Base-by-base conservation (phyloP, 306 rosid genomes). In the Pyrus pyrifolia region DNA sequence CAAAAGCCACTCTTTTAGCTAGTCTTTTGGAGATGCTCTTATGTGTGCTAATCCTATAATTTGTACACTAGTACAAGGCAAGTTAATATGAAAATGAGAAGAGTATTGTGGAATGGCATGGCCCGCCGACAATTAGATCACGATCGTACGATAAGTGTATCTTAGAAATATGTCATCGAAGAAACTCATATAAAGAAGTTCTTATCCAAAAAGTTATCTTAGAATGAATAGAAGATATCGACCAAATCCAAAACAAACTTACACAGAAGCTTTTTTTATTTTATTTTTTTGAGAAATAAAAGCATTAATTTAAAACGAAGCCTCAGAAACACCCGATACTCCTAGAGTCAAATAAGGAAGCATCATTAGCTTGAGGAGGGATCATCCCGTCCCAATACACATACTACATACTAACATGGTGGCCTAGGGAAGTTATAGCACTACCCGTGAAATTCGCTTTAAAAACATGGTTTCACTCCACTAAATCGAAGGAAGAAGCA, bases 101-200 rank as follows among this genome's bases (percentile, higher is more conserved):
- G 35, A 59, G 11, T 3, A 11, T 52, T 69, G 79, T 83, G 83
- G 78, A 82, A 81, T 76, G 81, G 80, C 60, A 74, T 80, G 78
- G 82, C 86, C 84, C 82, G 84, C 91, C 89, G 89, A 88, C 93
- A 86, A 84, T 70, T 75, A 44, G 88, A 88, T 89, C 81, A 78
- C 45, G 85, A 81, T 86, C 87, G 87, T 88, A 85, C 92, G 69
- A 87, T 85, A n/a, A 74, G 76, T 57, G 61, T 74, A 74, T 44
- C 78, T 45, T 45, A 22, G 30, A 5, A 45, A 62, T 69, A 62
- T 10, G 1, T 8, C 40, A 35, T 35, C 40, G 8, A 38, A 51
- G 5, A 51, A 17, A 2, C 55, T 15, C 18, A 1, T 49, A 49
- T 15, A 49, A 18, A 0, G 21, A 51, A 17, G 18, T 51, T 51